Evolutionary conservation across 2,329 filamentous ascomycete species (phyloP).

Genomic region (Chrysoporthe deuterocubensis): DNA sequence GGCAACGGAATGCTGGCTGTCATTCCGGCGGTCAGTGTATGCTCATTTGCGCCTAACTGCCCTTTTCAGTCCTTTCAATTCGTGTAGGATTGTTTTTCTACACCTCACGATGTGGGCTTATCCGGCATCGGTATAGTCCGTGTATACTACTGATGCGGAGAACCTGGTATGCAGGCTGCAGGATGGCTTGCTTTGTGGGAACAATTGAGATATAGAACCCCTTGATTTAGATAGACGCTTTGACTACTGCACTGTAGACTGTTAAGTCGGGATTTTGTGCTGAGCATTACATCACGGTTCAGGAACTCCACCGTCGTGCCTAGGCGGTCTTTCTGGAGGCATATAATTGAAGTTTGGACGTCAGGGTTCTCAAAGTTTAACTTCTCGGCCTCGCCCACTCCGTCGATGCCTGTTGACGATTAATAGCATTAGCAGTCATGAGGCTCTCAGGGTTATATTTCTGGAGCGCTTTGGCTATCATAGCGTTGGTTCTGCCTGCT

Average conservation of each 20-base stretch:
- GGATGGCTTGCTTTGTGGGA: conserved; percentile 8
- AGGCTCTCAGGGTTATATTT: conserved; percentile 6
- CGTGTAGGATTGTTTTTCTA: conserved; percentile 28
- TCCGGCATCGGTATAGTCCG: conserved; percentile 15
- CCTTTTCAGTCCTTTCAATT: conserved; percentile 12
- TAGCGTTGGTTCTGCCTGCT: conserved; percentile 3
- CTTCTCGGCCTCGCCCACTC: not conserved
- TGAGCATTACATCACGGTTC: not conserved
- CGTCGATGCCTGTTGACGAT: not conserved
- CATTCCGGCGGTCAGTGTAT: conserved; percentile 6
- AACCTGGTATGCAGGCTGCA: conserved; percentile 18
- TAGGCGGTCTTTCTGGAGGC: not conserved
- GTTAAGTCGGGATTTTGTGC: not conserved
- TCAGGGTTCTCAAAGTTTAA: not conserved
- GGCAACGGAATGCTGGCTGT: conserved; percentile 19
- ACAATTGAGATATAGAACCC: conserved; percentile 12
- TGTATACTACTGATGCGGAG: conserved; percentile 20
- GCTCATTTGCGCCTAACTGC: not conserved
- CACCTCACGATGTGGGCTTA: conserved; percentile 13
- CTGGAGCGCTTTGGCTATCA: conserved; percentile 8
- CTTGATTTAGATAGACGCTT: not conserved
- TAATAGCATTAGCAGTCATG: conserved; percentile 9
- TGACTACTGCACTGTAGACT: not conserved
- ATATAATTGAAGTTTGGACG: not conserved
- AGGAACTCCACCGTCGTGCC: not conserved